Base-by-base conservation (phyloP, 192 early-diverging fungal species). In the Backusella tuberculispora region DNA sequence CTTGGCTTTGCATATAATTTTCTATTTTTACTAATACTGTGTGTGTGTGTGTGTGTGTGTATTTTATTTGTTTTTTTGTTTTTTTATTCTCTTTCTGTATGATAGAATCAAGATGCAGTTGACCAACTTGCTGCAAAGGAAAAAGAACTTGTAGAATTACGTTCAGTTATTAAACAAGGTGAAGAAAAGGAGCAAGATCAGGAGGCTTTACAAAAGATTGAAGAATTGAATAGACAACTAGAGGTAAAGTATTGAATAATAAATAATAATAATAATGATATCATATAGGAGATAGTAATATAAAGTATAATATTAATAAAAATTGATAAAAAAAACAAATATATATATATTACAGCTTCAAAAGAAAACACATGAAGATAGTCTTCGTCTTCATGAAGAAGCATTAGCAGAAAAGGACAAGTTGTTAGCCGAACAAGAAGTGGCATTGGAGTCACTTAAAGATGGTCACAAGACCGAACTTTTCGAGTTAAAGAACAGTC, bases 71-170 rank as follows among this genome's bases (percentile, higher is more conserved):
- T 67, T 53, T 69, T 44, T 43, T 66, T 66, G 10, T n/a, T n/a
- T n/a, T n/a, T 63, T 60, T 38, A 67, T 21, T 8, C n/a, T 21
- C 12, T 21, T 56, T 56, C 50, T 56, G 29, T 50, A 42, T 66
- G n/a, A 66, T 48, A 82, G 81, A 82, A 82, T 48, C 47, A 75
- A 29, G 81, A 78, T 29, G 74, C 77, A 12, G 40, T 82, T 21
- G 46, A 42, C 48, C 74, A 66, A 63, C 63, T 82, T 24, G 69
- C 73, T 42, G 47, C 71, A 24, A 68, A 71, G 17, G 81, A 82
- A 43, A 66, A 74, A 42, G 81, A 82, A 38, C 47, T 82, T 26
- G 76, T 78, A 8, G 47, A 56, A 40, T 66, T 81, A 26, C 74
- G 71, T 9, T 56, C 34, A 9, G 26, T 73, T 34, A 70, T 71